A percentile compares a stretch with the other conserved stretches of the same genome.
These are phyloP conservation scores for Onygenales sp. DNA, from an alignment of 2,329 filamentous ascomycete genomes.

Conservation along the genomic window DNA sequence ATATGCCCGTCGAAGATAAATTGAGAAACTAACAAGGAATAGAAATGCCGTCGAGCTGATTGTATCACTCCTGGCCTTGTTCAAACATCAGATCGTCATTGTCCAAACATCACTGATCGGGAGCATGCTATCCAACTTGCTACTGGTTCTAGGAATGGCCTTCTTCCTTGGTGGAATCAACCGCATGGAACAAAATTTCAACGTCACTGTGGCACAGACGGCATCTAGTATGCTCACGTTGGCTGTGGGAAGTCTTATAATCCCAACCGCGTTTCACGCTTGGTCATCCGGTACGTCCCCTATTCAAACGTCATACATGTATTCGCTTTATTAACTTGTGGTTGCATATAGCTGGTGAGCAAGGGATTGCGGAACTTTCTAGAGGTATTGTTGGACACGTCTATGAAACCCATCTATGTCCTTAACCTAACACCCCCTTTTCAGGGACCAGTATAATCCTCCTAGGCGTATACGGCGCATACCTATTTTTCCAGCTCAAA, in stretches of 20 bases:
- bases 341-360: conserved; percentile 15
- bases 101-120: conserved; percentile 90
- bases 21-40: conserved; percentile 1
- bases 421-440: conserved; percentile 11
- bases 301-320: conserved; percentile 3
- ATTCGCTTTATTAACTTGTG: not conserved
- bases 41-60: conserved; percentile 83
- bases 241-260: conserved; percentile 71
- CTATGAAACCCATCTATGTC: not conserved
- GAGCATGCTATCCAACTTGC: conserved; percentile 81
- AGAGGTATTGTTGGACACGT: conserved; percentile 16
- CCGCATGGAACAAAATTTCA: conserved; percentile 77
- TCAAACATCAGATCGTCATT: conserved; percentile 65
- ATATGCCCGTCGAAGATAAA: not conserved
- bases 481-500: conserved; percentile 84
- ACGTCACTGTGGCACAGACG: conserved; percentile 83
- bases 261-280: conserved; percentile 75
- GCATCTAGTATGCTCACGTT: conserved; percentile 72
- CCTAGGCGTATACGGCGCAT: conserved; percentile 71
- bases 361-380: conserved; percentile 22
- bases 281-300: conserved; percentile 34
- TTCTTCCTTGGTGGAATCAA: conserved; percentile 82
- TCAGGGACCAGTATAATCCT: conserved; percentile 61
- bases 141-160: conserved; percentile 83
- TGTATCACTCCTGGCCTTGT: conserved; percentile 74